These are phyloP conservation scores for Neurospora sp. DNA, from an alignment of 495 filamentous ascomycete species.

Conservation along the genomic window DNA sequence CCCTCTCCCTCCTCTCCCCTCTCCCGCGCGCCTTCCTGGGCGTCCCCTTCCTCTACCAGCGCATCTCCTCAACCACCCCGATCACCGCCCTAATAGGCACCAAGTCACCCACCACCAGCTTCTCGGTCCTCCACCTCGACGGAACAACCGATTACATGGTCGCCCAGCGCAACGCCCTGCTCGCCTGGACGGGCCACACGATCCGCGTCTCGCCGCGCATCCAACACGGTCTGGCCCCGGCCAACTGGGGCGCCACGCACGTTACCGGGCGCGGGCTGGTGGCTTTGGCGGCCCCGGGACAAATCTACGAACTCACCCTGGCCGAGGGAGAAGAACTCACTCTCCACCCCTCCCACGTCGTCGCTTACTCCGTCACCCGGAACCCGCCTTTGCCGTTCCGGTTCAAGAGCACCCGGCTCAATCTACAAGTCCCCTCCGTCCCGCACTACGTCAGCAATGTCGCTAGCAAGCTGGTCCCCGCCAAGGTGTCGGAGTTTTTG, in stretches of 20 bases:
- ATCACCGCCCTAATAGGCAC: conserved; percentile 79
- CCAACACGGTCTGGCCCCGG: conserved; percentile 62
- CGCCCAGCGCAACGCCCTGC: conserved; percentile 67
- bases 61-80: conserved; percentile 74
- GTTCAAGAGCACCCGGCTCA: conserved; percentile 63
- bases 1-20: conserved; percentile 76
- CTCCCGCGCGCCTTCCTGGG: conserved; percentile 65
- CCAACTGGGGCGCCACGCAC: conserved; percentile 84
- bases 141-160: conserved; percentile 96
- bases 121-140: conserved; percentile 78
- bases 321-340: conserved; percentile 76
- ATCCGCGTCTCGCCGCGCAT: conserved; percentile 63
- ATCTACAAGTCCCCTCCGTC: conserved; percentile 66
- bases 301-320: conserved; percentile 73
- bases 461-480: conserved; percentile 17
- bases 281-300: conserved; percentile 72
- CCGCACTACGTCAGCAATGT: conserved; percentile 43
- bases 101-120: conserved; percentile 72
- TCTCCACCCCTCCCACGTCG: conserved; percentile 74
- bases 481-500: conserved; percentile 55
- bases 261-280: conserved; percentile 81
- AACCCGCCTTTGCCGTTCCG: conserved; percentile 71
- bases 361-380: conserved; percentile 73
- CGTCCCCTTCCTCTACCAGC: conserved; percentile 89
- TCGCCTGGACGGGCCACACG: conserved; percentile 94